These are phyloP conservation scores for Boletellus emodensis DNA, from an alignment of 768 basidiomycete species.

Conservation along the genomic window DNA sequence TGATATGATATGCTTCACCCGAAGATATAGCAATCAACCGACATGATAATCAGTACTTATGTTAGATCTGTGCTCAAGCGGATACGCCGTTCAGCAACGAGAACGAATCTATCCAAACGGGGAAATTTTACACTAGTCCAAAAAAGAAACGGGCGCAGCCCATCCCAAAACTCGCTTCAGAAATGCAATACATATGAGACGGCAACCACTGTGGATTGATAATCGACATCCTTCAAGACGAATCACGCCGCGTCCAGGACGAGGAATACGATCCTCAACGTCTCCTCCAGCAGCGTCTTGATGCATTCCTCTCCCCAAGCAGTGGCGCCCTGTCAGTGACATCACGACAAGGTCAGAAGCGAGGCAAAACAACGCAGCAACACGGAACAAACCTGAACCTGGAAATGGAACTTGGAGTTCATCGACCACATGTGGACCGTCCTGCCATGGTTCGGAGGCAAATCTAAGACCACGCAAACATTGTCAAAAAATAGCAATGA, in stretches of 20 bases:
- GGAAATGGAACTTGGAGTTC: conserved; percentile 12
- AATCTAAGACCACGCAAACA: background rate
- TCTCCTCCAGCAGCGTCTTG: conserved; percentile 13
- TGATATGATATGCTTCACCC: too few relatives aligned
- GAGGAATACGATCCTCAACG: conserved; percentile 13
- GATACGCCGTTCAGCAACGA: too few relatives aligned
- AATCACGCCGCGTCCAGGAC: background rate
- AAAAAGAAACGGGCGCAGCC: too few relatives aligned
- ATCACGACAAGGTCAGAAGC: background rate
- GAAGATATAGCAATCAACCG: too few relatives aligned
- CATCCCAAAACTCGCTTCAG: too few relatives aligned
- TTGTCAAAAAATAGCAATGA: background rate
- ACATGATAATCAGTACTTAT: too few relatives aligned
- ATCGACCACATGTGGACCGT: conserved; percentile 18
- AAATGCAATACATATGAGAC: too few relatives aligned
- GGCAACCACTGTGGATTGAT: too few relatives aligned
- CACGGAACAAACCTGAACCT: conserved; percentile 5
- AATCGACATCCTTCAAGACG: too few relatives aligned
- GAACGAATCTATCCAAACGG: too few relatives aligned
- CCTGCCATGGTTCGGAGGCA: background rate
- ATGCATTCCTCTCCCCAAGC: conserved; percentile 21
- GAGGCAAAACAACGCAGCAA: background rate
- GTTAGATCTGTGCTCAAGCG: too few relatives aligned
- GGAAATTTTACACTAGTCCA: too few relatives aligned
- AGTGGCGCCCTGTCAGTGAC: conserved; percentile 11